Percentiles rank a stretch among this genome's conserved stretches.
Evolutionary conservation across 2,329 filamentous ascomycete genomes (phyloP).

Genomic region (Ophiocordyceps camponoti-floridani): DNA sequence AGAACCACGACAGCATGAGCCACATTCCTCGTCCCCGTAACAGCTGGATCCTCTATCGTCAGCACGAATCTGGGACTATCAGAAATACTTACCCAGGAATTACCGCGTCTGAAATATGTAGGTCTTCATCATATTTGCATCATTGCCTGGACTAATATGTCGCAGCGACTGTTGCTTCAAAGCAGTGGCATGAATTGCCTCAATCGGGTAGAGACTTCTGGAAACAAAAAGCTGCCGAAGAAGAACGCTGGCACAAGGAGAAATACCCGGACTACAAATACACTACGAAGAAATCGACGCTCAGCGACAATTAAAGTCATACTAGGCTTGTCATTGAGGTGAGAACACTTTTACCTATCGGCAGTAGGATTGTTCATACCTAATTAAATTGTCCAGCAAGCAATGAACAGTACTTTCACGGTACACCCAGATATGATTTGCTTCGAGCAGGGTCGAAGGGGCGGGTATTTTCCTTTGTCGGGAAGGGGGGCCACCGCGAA

Average conservation of each 20-base stretch:
- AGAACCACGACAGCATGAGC: neutral
- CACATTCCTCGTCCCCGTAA: slow-evolving; percentile 13
- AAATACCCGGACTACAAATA: slow-evolving; percentile 12
- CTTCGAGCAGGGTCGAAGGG: neutral
- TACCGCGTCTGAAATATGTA: slow-evolving; percentile 14
- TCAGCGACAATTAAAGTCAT: slow-evolving; percentile 1
- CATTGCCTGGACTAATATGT: neutral
- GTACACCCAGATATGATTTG: neutral
- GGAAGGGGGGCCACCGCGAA: neutral
- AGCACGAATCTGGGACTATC: slow-evolving; percentile 9
- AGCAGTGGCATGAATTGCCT: slow-evolving; percentile 12
- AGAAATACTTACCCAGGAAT: slow-evolving; percentile 7
- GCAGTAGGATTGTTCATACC: no score
- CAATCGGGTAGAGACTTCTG: slow-evolving; percentile 8
- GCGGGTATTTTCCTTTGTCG: neutral
- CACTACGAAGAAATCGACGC: slow-evolving; percentile 3
- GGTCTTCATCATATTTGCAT: slow-evolving; percentile 1
- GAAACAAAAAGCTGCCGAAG: slow-evolving; percentile 7
- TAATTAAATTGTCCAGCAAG: no score
- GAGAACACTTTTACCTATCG: no score
- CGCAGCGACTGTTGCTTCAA: slow-evolving; percentile 10
- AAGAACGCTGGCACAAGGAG: slow-evolving; percentile 10
- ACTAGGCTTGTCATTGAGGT: neutral
- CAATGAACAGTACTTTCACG: no score
- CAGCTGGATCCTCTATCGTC: slow-evolving; percentile 16